A percentile compares a stretch with the other conserved stretches of the same genome.
Evolutionary conservation across 257 asterid genomes (phyloP).

Genomic region (Nicotiana attenuata): DNA sequence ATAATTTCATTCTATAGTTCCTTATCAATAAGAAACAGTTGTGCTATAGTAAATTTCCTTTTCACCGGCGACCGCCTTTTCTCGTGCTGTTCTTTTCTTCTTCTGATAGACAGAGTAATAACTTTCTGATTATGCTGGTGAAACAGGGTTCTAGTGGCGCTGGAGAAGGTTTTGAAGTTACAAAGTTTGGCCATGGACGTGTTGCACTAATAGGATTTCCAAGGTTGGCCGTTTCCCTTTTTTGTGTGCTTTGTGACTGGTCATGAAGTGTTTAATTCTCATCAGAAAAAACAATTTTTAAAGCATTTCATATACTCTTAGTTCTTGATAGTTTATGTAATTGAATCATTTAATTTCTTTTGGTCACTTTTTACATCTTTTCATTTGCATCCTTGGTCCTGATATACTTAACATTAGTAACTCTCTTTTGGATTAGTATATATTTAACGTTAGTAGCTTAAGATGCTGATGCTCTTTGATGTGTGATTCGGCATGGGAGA

Average conservation of each 20-base stretch:
- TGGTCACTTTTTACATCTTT: background rate
- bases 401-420: background rate
- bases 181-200: conserved; percentile 96
- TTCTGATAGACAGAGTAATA: background rate
- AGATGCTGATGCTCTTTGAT: background rate
- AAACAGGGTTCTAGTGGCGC: conserved; percentile 92
- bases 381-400: background rate
- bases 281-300: background rate
- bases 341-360: background rate
- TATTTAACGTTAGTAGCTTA: background rate
- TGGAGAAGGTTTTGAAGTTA: conserved; percentile 99
- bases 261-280: background rate
- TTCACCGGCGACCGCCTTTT: background rate
- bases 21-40: background rate
- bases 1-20: background rate
- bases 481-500: background rate
- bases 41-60: background rate
- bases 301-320: background rate
- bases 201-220: conserved; percentile 98
- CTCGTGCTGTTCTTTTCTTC: background rate
- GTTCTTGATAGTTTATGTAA: background rate
- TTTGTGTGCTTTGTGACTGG: background rate
- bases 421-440: background rate
- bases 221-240: conserved; percentile 48
- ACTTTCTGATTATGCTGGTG: conserved; percentile 8